Evolutionary conservation across 192 early-diverging fungal genomes (phyloP).

Genomic region (Backusella sp.): DNA sequence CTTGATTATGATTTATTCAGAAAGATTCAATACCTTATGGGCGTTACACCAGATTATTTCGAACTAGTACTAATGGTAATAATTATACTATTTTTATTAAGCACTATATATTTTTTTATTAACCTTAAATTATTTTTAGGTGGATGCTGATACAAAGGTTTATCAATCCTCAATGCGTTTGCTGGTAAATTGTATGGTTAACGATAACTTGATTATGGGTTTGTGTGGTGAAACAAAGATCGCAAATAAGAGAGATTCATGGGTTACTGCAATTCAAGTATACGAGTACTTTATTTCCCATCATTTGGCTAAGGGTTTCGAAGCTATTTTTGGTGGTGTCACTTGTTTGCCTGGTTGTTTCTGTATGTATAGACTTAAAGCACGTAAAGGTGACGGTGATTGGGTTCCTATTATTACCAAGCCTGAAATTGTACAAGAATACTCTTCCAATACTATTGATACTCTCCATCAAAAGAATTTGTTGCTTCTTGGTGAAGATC

Average conservation of each 20-base stretch:
- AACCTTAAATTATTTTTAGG: conserved; percentile 13
- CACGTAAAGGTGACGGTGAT: conserved; percentile 64
- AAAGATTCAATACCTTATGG: conserved; percentile 78
- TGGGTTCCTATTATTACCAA: conserved; percentile 89
- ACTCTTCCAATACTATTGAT: conserved; percentile 74
- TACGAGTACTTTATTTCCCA: conserved; percentile 99
- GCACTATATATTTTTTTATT: not conserved
- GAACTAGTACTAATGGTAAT: conserved; percentile 77
- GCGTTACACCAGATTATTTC: conserved; percentile 87
- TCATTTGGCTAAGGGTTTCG: conserved; percentile 92
- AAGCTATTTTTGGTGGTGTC: conserved; percentile 96
- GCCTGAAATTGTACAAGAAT: conserved; percentile 86
- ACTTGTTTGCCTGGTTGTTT: conserved; percentile 98
- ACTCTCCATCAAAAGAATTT: conserved; percentile 88
- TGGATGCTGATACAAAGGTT: conserved; percentile 95
- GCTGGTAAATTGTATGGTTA: conserved; percentile 89
- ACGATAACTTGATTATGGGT: conserved; percentile 92
- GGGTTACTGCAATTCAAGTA: conserved; percentile 95
- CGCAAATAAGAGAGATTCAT: conserved; percentile 87
- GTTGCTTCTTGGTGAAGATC: conserved; percentile 85
- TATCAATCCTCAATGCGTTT: conserved; percentile 71
- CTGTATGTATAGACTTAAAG: conserved; percentile 97
- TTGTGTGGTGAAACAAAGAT: conserved; percentile 98
- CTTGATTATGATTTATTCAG: conserved; percentile 93
- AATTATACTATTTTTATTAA: not conserved